Evolutionary conservation across 495 filamentous ascomycete genomes (phyloP), one percentile per base, ranked within the genome.

Genomic region (Aspergillus hancockii): DNA sequence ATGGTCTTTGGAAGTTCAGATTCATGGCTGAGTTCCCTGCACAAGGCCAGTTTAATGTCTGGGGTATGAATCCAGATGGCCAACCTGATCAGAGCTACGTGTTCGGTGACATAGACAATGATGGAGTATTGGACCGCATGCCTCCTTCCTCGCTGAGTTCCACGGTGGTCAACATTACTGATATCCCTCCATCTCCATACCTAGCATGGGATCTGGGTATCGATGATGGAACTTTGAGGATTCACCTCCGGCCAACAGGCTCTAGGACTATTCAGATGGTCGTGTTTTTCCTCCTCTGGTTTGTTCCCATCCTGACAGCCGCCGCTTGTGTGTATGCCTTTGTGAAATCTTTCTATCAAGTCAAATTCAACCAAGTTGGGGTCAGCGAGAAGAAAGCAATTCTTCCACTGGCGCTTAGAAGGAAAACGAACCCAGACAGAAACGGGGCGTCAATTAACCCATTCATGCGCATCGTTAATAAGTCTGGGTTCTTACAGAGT

Each of bases 361-460:
- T 90, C 70, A 89, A 88, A 67, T 83, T 90, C 74, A 89, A 89
- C 66, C 79, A 88, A 65, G 68, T 83, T 13, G 88, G 88, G 46
- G 81, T 88, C 8, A 76, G 67, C 34, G 73, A 81, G 47, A 82
- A 81, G 65, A 77, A 77, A 50, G 62, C 64, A 16, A 63, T 79
- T 10, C 67, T 79, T 12, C 75, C 78, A 0, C 50, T 79, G 13
- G 67, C 69, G 13, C 31, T 81, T 14, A 53, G 73, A 38, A 63
- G 74, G 31, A 71, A 60, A 32, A 52, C 75, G 18, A 70, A 25
- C 2, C 49, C 36, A 65, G 31, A 23, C 5, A 63, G 67, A 18
- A 57, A 32, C 31, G 62, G 65, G 3, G 66, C 71, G 31, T 67
- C 70, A 2, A 65, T 36, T 50, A 75, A 73, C 41, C 64, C 69